Base-by-base conservation (phyloP, 164 flowering plant species). In the Malania oleifera region DNA sequence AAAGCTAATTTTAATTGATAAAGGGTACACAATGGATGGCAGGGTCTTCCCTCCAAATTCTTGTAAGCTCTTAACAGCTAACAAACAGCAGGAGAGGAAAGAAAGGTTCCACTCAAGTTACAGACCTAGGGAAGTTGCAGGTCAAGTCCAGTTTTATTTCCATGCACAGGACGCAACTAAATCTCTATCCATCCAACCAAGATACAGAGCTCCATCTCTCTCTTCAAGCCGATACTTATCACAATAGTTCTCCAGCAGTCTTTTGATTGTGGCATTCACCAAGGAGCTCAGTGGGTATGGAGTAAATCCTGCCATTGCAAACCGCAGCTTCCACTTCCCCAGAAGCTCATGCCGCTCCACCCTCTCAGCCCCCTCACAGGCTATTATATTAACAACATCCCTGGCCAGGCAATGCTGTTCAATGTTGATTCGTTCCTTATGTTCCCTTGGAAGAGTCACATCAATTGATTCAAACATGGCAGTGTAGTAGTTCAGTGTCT, bases 401-500 rank as follows among this genome's bases (percentile, higher is more conserved):
- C 79, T 56, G 15, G 85, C 85, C 22, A 81, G 62, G 59, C 85
- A 81, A 35, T 78, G 79, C 61, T 81, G 82, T 75, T 81, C 85
- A 0, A 78, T 75, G 28, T 70, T 70, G 34, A 81, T 81, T 59
- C 85, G 54, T 62, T 78, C 73, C 70, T 67, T 76, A 29, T 72
- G 73, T 0, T 72, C 75, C 61, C 85, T 60, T 13, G 79, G 66
- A n/a, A 75, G 77, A 15, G 72, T 70, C 24, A 59, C 73, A 35
- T 78, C 85, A 3, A 81, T 81, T 0, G 85, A 78, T 50, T 81
- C 85, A 26, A 81, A 78, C 77, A 81, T 75, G 2, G 85, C 82
- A 6, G 68, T 64, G 51, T 81, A 81, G 56, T 78, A 76, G 35
- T 69, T 56, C 58, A 78, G 52, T 15, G 82, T 63, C 67, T 78